Base-by-base conservation (phyloP, 116 monocot species). In the Trichopus zeylanicus region DNA sequence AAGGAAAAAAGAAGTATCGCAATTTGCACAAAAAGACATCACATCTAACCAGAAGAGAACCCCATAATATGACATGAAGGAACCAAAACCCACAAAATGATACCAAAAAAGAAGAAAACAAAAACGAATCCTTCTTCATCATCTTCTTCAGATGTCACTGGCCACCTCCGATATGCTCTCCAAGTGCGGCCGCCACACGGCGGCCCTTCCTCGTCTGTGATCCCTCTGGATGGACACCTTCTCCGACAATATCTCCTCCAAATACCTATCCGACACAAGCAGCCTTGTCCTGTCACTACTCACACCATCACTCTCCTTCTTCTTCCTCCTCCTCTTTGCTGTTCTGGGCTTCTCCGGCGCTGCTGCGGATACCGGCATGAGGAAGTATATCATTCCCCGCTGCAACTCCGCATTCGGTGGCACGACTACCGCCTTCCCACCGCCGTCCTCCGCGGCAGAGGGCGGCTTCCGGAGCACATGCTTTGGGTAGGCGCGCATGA, bases 351-450 rank as follows among this genome's bases (percentile, higher is more conserved):
- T 56, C 68, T 56, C 52, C 49, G 32, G 28, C 16, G 64, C 10
- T 21, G 67, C 16, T 16, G 67, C 38, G 5, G 55, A 15, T 1
- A 88, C 70, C 0, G 88, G 93, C 48, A 80, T 52, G 28, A 93
- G 79, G 71, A 93, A 85, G 60, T 93, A 88, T 46, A 93, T 92
- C 66, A 76, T 87, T 28, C 92, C 92, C 13, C 63, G 72, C 69
- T 81, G 80, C 27, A 92, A 73, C 68, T 92, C 78, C 3, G 87
- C 92, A 31, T 31, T 62, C 29, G 81, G 83, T 1, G 87, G 81
- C n/a, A 92, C 63, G 2, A 78, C 64, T 7, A 62, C 47, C 9
- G 82, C 57, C 28, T 49, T 65, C 38, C 29, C 55, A 5, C 51
- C 51, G 46, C 60, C 60, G 16, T 67, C 73, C 25, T 65, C 73